Evolutionary conservation across 2,329 filamentous ascomycete species (phyloP), one percentile per base, ranked within the genome.

Genomic region (Coniella lustricola): DNA sequence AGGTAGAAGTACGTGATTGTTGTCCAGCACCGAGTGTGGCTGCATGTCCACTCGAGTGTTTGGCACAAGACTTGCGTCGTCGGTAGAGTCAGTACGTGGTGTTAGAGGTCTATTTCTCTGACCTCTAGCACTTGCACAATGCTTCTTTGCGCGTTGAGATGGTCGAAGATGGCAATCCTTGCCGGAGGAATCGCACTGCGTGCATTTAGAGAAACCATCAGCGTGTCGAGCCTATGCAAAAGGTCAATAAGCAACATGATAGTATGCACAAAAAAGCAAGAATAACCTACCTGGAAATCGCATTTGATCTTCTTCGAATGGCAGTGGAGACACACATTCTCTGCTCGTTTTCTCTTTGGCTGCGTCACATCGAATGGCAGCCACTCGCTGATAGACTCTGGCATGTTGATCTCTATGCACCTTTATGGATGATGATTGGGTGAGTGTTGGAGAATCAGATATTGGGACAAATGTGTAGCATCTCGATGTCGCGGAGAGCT

Each of bases 281-380:
- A 18, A 17, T 10, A n/a, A 16, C 47, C 31, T 44, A 56, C 59
- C 55, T 65, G 61, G 25, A 64, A 50, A 49, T 65, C 61, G 25
- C 63, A 66, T 33, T 65, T 65, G 47, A 64, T 59, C 55, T 66
- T 66, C 51, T 66, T 66, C 0, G 60, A 57, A 47, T 66, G 64
- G 31, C 64, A 66, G 39, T 55, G 54, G 18, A 61, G 49, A 49
- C 64, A 62, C 46, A 60, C 60, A 7, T 57, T 46, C 35, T 61
- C 59, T 20, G 60, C 64, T 10, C 64, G 61, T 37, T 65, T 64
- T 33, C 61, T 54, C 54, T 64, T 64, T 16, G 62, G 58, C 48
- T 62, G 59, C 17, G 54, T 55, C 31, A 51, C 59, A 21, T 53
- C 57, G 46, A 64, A 66, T 45, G 60, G 60, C 47, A 65, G 57